phyloP scores from a whole-genome alignment of 805 yeast genomes.

The Yarrowia sp. region DNA sequence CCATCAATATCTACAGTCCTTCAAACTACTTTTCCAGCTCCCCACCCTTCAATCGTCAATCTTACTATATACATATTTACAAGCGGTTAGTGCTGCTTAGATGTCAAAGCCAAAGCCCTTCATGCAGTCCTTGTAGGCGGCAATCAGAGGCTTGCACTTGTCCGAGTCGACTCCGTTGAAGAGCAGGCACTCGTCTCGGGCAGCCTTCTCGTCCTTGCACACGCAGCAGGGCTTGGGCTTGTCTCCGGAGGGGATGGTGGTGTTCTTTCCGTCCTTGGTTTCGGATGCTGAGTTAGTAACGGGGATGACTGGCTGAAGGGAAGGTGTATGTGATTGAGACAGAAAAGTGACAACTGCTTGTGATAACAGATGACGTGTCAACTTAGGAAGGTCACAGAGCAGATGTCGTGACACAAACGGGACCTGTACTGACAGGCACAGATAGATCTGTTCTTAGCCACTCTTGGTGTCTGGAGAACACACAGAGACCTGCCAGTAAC shows the following conservation, averaged over 20 bases:
- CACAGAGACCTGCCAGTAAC: too few relatives aligned
- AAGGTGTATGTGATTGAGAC: too few relatives aligned
- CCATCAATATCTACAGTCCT: too few relatives aligned
- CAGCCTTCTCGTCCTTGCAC: constrained; percentile 80
- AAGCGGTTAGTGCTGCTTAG: constrained; percentile 41
- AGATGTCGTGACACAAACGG: too few relatives aligned
- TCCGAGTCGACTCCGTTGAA: constrained; percentile 83
- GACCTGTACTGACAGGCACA: too few relatives aligned
- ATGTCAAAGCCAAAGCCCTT: constrained; percentile 83
- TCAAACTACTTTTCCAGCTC: too few relatives aligned
- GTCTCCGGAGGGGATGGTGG: constrained; percentile 26
- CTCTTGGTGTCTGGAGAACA: too few relatives aligned
- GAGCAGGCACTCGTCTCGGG: constrained; percentile 86
- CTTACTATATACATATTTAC: constrained; percentile 31
- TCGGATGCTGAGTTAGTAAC: constrained; percentile 23
- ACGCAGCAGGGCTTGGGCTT: constrained; percentile 98
- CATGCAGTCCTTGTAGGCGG: constrained; percentile 86
- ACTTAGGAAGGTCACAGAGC: too few relatives aligned
- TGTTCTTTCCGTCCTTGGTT: constrained; percentile 28
- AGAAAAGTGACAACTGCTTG: too few relatives aligned
- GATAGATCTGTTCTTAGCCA: too few relatives aligned
- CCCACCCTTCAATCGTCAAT: neutral
- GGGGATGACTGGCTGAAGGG: too few relatives aligned
- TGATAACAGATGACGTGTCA: too few relatives aligned
- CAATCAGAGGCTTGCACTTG: constrained; percentile 75